These are phyloP conservation scores for Colletotrichum chrysophilum DNA, from an alignment of 2,329 filamentous ascomycete genomes.

Conservation along the genomic window DNA sequence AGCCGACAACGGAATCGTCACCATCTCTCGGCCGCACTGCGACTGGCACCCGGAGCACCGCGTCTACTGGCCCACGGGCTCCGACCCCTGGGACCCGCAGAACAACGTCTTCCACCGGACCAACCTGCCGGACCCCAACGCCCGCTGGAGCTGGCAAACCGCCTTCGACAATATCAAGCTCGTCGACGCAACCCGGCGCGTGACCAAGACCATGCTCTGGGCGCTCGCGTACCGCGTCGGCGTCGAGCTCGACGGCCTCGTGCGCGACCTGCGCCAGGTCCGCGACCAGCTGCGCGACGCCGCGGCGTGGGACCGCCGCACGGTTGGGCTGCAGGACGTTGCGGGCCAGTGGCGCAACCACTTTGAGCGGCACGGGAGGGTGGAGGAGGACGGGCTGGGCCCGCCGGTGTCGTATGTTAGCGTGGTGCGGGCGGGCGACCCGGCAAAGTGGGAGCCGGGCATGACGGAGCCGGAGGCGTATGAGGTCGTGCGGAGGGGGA, in stretches of 20 bases:
- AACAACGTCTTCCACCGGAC: neutral
- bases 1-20: conserved; percentile 14
- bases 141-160: conserved; percentile 23
- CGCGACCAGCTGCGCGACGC: neutral
- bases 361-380: neutral
- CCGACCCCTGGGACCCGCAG: neutral
- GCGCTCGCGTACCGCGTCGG: conserved; percentile 46
- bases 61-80: conserved; percentile 27
- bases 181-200: conserved; percentile 11
- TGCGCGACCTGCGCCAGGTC: neutral
- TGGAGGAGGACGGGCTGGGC: neutral
- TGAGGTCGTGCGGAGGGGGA: conserved; percentile 32
- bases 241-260: conserved; percentile 30
- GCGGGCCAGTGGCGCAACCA: conserved; percentile 8
- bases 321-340: conserved; percentile 20
- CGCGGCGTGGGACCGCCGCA: conserved; percentile 3
- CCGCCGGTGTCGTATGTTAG: conserved; percentile 28
- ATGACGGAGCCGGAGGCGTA: conserved; percentile 12
- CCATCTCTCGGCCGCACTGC: conserved; percentile 29
- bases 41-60: conserved; percentile 37
- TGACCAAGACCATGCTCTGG: conserved; percentile 30
- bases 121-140: neutral
- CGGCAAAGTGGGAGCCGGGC: conserved; percentile 20
- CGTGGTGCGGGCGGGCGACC: conserved; percentile 37
- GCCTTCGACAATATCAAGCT: conserved; percentile 27